phyloP scores from a whole-genome alignment of 202 grass and related monocot genomes.

The Carex sylvatica region DNA sequence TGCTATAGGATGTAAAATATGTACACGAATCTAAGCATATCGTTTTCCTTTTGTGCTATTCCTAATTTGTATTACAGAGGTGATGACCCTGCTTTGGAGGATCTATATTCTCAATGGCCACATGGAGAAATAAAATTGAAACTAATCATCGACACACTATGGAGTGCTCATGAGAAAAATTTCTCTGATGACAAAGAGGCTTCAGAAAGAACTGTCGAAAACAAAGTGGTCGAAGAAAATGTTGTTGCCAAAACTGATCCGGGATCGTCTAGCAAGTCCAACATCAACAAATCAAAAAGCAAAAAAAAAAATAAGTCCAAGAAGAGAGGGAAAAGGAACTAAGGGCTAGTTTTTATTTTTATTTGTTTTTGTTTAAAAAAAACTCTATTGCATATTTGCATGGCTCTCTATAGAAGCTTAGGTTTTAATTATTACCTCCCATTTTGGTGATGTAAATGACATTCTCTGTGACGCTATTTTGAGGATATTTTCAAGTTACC shows the following conservation, averaged over 20 bases:
- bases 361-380: background rate
- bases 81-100: background rate
- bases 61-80: background rate
- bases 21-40: background rate
- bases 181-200: background rate
- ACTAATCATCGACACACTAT: background rate
- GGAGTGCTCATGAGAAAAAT: background rate
- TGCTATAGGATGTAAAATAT: background rate
- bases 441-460: background rate
- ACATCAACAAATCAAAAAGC: background rate
- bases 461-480: background rate
- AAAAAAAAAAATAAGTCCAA: background rate
- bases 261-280: background rate
- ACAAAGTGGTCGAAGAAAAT: background rate
- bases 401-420: background rate
- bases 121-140: constrained; percentile 16
- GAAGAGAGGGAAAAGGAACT: background rate
- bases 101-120: constrained; percentile 8
- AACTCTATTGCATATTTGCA: background rate
- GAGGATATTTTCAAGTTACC: background rate
- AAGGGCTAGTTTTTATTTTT: background rate
- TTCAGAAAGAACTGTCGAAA: background rate
- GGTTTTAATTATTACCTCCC: background rate
- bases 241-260: background rate
- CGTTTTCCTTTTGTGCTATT: background rate